phyloP scores from a whole-genome alignment of 768 basidiomycete species.

The Xerocomellus dryophilus region DNA sequence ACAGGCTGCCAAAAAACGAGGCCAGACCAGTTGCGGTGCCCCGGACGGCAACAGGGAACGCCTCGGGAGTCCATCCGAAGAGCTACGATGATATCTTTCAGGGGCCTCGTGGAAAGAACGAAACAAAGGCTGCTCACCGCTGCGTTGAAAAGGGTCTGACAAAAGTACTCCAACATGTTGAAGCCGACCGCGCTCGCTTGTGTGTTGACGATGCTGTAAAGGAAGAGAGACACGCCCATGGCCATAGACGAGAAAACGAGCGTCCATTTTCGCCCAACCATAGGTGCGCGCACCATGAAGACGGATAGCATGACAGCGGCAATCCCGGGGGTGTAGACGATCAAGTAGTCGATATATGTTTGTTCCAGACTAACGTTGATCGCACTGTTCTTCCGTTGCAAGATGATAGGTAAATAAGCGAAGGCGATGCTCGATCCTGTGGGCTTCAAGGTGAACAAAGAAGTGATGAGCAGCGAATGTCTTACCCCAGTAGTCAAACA shows the following conservation, averaged over 20 bases:
- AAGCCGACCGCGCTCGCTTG: constrained; percentile 11
- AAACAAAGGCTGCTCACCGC: neutral
- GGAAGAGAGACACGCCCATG: constrained; percentile 5
- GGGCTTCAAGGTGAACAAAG: neutral
- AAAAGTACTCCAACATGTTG: constrained; percentile 10
- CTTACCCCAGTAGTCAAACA: constrained; percentile 16
- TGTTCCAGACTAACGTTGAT: constrained; percentile 3
- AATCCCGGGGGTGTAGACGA: constrained; percentile 6
- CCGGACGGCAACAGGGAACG: constrained; percentile 13
- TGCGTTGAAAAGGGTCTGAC: constrained; percentile 7
- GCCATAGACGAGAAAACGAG: constrained; percentile 13
- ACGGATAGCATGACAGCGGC: neutral
- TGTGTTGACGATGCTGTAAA: constrained; percentile 10
- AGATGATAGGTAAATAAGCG: constrained; percentile 9
- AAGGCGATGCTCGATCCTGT: constrained; percentile 3
- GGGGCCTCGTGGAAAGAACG: neutral
- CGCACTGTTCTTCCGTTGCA: constrained; percentile 13
- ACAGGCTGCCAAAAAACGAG: neutral
- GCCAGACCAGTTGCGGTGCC: constrained; percentile 13
- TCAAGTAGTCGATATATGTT: constrained; percentile 14
- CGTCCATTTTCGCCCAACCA: constrained; percentile 17
- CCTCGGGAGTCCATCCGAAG: constrained; percentile 17
- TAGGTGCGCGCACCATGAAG: constrained; percentile 13
- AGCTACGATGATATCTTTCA: constrained; percentile 3
- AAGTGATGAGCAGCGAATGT: neutral